Base-by-base conservation (phyloP, 1,139 yeast genomes). In the Pneumocystis jirovecii region DNA sequence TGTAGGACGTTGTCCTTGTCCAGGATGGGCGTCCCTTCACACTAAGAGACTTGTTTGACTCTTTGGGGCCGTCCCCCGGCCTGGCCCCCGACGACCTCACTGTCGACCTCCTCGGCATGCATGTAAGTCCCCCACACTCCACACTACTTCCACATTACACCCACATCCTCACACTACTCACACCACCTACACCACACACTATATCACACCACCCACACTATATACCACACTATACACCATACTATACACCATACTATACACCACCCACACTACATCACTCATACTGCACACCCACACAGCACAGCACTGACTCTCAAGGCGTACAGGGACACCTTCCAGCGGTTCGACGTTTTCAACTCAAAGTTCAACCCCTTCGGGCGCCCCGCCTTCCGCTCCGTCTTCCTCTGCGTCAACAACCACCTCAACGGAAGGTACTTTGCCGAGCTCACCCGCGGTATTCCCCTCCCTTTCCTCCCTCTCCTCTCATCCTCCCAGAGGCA, bases 301-400 rank as follows among this genome's bases (percentile, higher is more conserved):
- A n/a, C n/a, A n/a, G n/a, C n/a, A 5, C 34, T 31, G 5, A 31
- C 34, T 5, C 34, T 1, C 3, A 21, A 60, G 61, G 61, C 99
- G 2, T 98, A 95, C 75, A 89, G 93, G 68, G 98, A 95, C 74
- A 87, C 97, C 0, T 95, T 95, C 82, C 98, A 95, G 76, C 82
- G 98, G 72, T 95, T 95, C 74, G 99, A 95, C 77, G 95, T 95
- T 77, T 95, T 95, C 81, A 95, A 95, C 75, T 81, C 95, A 77
- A 95, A 95, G 76, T 95, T 95, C 78, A 95, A 95, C 73, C 99
- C 99, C 29, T 87, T 95, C 72, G 99, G 99, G 34, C 98, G 93
- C 77, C 91, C 97, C 29, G 85, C 98, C 76, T 79, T 95, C 74
- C 84, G 98, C 76, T 97, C 93, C 74, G 93, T 95, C 66, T 95